phyloP scores from a whole-genome alignment of 1,284 basidiomycete species.

The Heterobasidion occidentale region DNA sequence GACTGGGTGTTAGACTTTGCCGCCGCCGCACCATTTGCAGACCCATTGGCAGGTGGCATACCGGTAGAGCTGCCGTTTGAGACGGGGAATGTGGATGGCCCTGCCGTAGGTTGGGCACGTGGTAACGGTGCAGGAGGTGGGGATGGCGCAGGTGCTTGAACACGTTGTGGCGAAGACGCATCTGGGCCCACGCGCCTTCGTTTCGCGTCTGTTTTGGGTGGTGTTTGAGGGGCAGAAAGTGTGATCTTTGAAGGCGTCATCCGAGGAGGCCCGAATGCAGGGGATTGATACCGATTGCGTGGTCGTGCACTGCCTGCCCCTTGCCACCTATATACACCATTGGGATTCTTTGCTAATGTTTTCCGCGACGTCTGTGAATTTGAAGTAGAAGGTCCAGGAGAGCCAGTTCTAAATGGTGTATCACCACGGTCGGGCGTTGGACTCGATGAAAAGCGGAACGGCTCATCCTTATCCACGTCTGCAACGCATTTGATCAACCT shows the following conservation, averaged over 20 bases:
- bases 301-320: constrained; percentile 61
- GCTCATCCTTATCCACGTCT: constrained; percentile 22
- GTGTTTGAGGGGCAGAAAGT: constrained; percentile 28
- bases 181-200: constrained; percentile 50
- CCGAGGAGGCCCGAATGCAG: constrained; percentile 51
- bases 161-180: constrained; percentile 23
- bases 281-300: constrained; percentile 59
- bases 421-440: constrained; percentile 34
- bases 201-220: constrained; percentile 41
- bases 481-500: background rate
- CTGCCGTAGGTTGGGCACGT: constrained; percentile 8
- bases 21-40: constrained; percentile 23
- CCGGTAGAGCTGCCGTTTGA: constrained; percentile 5
- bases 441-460: constrained; percentile 51
- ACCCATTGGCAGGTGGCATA: constrained; percentile 11
- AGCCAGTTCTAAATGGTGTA: constrained; percentile 27
- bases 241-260: constrained; percentile 31
- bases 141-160: constrained; percentile 6
- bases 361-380: constrained; percentile 30
- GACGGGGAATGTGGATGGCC: constrained; percentile 5
- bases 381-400: constrained; percentile 14
- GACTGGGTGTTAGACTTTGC: constrained; percentile 13
- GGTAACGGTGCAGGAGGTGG: constrained; percentile 4
- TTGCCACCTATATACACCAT: constrained; percentile 59
- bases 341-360: constrained; percentile 59